Evolutionary conservation across 2,329 filamentous ascomycete species (phyloP).

Genomic region (Colletotrichum tropicicola): DNA sequence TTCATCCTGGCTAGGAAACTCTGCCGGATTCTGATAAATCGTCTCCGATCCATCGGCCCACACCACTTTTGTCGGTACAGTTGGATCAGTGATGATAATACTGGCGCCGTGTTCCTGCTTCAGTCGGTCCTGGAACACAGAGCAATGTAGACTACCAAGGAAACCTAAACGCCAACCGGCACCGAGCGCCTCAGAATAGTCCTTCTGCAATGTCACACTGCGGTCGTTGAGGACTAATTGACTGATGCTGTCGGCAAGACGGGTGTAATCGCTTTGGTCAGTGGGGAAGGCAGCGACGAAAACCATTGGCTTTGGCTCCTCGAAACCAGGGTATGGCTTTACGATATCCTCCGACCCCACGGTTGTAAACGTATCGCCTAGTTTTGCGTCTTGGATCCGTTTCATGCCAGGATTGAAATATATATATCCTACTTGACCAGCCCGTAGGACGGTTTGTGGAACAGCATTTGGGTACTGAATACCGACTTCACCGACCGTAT

Average conservation of each 20-base stretch:
- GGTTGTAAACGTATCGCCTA: slow-evolving; percentile 93
- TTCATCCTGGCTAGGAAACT: slow-evolving; percentile 79
- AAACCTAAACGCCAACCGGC: slow-evolving; percentile 96
- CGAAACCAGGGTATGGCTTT: slow-evolving; percentile 87
- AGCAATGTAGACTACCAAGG: slow-evolving; percentile 95
- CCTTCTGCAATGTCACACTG: slow-evolving; percentile 92
- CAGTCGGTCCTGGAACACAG: slow-evolving; percentile 96
- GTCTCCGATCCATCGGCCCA: slow-evolving; percentile 81
- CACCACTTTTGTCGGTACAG: slow-evolving; percentile 88
- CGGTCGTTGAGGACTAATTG: slow-evolving; percentile 95
- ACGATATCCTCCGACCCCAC: slow-evolving; percentile 80
- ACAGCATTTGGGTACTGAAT: slow-evolving; percentile 94
- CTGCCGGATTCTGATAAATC: slow-evolving; percentile 84
- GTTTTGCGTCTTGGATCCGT: slow-evolving; percentile 91
- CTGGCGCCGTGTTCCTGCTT: slow-evolving; percentile 93
- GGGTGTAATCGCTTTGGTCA: slow-evolving; percentile 86
- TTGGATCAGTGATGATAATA: slow-evolving; percentile 96
- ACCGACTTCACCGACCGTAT: slow-evolving; percentile 94
- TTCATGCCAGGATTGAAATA: slow-evolving; percentile 99
- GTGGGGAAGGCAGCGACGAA: slow-evolving; percentile 97
- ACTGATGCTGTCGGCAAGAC: slow-evolving; percentile 91
- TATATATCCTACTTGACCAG: slow-evolving; percentile 95
- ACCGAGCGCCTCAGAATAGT: slow-evolving; percentile 91
- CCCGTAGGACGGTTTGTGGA: slow-evolving; percentile 80
- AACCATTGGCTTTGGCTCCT: slow-evolving; percentile 98